Conservation (phyloP, 2,329 filamentous ascomycete genomes). For the Colletotrichum aenigma region DNA sequence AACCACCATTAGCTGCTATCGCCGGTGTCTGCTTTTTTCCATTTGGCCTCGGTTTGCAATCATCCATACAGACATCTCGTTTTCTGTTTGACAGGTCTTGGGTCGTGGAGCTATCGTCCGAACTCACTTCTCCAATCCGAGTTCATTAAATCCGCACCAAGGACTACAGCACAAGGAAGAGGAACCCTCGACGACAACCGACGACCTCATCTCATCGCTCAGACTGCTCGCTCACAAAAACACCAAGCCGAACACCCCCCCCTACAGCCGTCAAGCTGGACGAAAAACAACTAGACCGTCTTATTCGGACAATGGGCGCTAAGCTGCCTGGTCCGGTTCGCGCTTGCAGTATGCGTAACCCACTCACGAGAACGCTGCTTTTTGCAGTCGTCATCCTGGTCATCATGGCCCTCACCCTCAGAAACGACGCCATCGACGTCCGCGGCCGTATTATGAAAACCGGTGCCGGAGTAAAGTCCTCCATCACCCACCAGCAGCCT, state of each 20-base stretch:
- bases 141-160: not conserved
- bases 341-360: constrained; percentile 54
- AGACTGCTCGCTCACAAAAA: not conserved
- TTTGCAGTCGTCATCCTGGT: constrained; percentile 47
- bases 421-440: constrained; percentile 43
- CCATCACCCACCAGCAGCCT: constrained; percentile 30
- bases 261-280: constrained; percentile 17
- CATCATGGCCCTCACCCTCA: constrained; percentile 44
- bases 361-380: constrained; percentile 48
- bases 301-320: constrained; percentile 37
- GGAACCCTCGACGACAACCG: not conserved
- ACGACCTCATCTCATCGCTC: not conserved
- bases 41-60: not conserved
- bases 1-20: constrained; percentile 4
- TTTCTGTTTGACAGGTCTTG: not conserved
- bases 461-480: constrained; percentile 39
- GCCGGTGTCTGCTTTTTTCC: not conserved
- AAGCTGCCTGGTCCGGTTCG: constrained; percentile 43
- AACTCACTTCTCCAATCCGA: not conserved
- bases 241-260: not conserved
- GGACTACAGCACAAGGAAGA: not conserved
- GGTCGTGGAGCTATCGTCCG: not conserved
- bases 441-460: constrained; percentile 43
- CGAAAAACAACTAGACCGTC: not conserved
- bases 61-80: not conserved